Evolutionary conservation across 345 rosid species (phyloP), one percentile per base, ranked within the genome.

Genomic region (Populus alba): DNA sequence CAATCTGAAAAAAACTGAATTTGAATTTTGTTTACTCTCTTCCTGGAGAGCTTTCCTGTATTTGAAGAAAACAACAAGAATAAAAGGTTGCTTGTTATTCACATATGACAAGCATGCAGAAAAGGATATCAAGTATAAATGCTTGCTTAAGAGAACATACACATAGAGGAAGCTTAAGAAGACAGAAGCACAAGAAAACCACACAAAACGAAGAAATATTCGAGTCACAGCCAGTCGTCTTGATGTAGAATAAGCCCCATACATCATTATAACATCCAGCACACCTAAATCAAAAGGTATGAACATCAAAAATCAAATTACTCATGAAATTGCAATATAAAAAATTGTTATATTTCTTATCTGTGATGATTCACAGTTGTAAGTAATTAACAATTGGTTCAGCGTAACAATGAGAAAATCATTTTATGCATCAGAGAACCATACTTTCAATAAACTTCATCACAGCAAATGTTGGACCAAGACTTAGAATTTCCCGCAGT

Each of bases 241-340:
- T 73, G 98, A 87, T 39, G 97, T 94, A 25, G 98, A 88, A 89
- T 95, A 95, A 61, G 99, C 99, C 31, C 99, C 99, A 88, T 89
- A 92, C 97, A 95, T 89, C 98, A 95, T 93, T 80, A 92, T 11
- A 55, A 94, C 88, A 83, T 95, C 98, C 88, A 95, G 85, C 75
- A 91, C 83, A 91, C 99, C 99, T 95, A 71, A 66, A 82, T 63
- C 81, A 75, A 41, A 47, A 79, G 66, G 71, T 25, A 41, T 61
- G 55, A 80, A 79, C 71, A 68, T 72, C 51, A 66, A 62, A 62
- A 77, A 76, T 78, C 53, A 27, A 78, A 82, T n/a, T 41, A 75
- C 55, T 70, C 37, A 25, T 49, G 62, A 35, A 78, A 66, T 17
- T 33, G 33, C 51, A 57, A 41, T 65, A 66, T 35, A n/a, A 47